Evolutionary conservation across 2,329 filamentous ascomycete genomes (phyloP), one percentile per base, ranked within the genome.

Genomic region (Sclerotiophoma versabilis): DNA sequence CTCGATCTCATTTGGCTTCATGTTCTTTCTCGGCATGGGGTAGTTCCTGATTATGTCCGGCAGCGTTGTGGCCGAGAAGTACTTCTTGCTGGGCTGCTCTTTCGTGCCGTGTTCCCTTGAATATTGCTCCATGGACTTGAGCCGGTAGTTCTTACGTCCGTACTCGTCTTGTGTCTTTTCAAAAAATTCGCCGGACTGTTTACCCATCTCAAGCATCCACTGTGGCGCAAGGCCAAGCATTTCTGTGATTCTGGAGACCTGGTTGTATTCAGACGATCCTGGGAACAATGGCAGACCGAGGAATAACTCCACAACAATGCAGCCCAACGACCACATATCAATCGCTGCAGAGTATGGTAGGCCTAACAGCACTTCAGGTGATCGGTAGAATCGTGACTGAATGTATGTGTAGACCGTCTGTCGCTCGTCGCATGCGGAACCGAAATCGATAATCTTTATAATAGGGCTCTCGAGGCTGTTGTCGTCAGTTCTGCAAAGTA

Each of bases 321-420:
- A 99, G 48, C 95, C 95, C 37, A 99, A 81, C 4, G 95, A 99
- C 95, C 95, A 99, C 93, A 99, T 99, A 72, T 99, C 95, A 70
- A 99, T 99, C 36, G 95, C 95, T 4, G 95, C 97, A 12, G 95
- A 98, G 75, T 99, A 99, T 56, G 95, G 95, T 41, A 99, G 80
- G 4, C 95, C 95, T n/a, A 99, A 81, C 30, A 99, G 78, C 11
- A 99, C 95, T 75, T 99, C 95, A 1, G 95, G 95, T 0, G 95
- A 99, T 60, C 95, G 88, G 77, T 99, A 99, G 77, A 99, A 99
- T 66, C 95, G 85, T 9, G 95, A 99, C 75, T 99, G 95, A 57
- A 99, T 99, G 75, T 99, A 99, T 5, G 95, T 99, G 76, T 99
- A 99, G 23, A 99, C 95, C 0, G 95, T 99, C 75, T 99, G 95